These are phyloP conservation scores for Marvania coccoides DNA, from an alignment of 139 green algal species.

Conservation along the genomic window DNA sequence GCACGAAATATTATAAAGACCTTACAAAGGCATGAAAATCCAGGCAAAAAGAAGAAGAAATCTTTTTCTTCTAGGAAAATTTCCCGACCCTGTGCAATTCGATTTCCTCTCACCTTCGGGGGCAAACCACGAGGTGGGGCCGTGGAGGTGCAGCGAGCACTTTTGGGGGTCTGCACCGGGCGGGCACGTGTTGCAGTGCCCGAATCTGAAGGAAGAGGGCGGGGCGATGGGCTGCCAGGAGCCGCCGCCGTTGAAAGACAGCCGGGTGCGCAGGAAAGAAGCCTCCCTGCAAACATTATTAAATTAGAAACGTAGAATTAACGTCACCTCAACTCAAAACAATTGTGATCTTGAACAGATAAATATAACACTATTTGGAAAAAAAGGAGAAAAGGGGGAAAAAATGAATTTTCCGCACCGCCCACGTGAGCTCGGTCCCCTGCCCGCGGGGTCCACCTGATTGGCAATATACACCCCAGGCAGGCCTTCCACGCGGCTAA, in stretches of 20 bases:
- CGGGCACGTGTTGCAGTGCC: constrained; percentile 35
- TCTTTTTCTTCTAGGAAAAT: too few relatives aligned
- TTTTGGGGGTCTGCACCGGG: neutral
- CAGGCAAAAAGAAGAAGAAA: too few relatives aligned
- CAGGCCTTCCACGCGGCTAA: constrained; percentile 66
- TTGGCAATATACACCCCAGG: constrained; percentile 84
- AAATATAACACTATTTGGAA: too few relatives aligned
- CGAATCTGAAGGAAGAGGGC: constrained; percentile 16
- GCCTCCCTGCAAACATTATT: neutral
- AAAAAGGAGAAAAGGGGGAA: too few relatives aligned
- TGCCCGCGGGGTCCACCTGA: constrained; percentile 37
- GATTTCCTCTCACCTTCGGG: constrained; percentile 29
- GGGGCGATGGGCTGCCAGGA: constrained; percentile 60
- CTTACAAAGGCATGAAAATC: too few relatives aligned
- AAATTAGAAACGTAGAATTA: too few relatives aligned
- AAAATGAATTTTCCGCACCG: too few relatives aligned
- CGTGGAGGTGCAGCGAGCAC: constrained; percentile 80
- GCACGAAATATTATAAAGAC: too few relatives aligned
- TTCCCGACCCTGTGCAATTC: too few relatives aligned
- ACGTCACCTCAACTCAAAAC: too few relatives aligned
- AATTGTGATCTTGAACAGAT: too few relatives aligned
- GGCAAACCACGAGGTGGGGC: constrained; percentile 53
- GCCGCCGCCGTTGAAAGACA: constrained; percentile 77
- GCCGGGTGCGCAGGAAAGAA: constrained; percentile 29
- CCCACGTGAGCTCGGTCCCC: neutral